Base-by-base conservation (phyloP, 495 filamentous ascomycete species). In the Cercophora scortea region DNA sequence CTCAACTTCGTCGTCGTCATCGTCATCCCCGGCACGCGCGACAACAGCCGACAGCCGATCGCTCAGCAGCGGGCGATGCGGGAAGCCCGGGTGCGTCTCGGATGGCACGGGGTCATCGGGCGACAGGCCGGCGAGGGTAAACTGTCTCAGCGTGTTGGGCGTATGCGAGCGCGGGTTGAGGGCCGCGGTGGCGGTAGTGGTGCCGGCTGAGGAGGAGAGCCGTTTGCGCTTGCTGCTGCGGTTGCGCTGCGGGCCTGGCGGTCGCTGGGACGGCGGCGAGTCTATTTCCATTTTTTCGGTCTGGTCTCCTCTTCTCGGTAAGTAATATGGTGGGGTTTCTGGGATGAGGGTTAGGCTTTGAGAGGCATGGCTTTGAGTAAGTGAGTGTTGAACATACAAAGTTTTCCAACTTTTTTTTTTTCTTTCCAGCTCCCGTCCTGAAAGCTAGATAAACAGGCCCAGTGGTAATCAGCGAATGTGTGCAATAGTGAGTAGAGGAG, bases 111-210 rank as follows among this genome's bases (percentile, higher is more conserved):
- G 69, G 11, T 62, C 54, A 13, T 61, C 48, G 6, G 64, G 50
- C 15, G 65, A 49, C 33, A 67, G 55, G n/a, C 73, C 73, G 32
- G 72, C 72, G 17, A 63, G 49, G 32, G 60, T 53, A 42, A 76
- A 63, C 45, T 76, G 72, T 7, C 50, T 61, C 16, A 76, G 66
- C 5, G 67, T 71, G 47, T 56, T 50, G 0, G 71, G 71, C 5
- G 63, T 36, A 66, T 74, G 67, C 54, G 71, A 74, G 55, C 67
- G 68, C 2, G 73, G 73, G 62, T 76, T 76, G 58, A 75, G 75
- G 64, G 60, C 19, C 60, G 60, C 32, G 8, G 15, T 13, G 7
- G 48, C 38, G 15, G 52, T 18, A 9, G 34, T 34, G 34, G 10
- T n/a, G 33, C 33, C 4, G 34, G 44, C 19, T 18, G 52, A 50